phyloP scores from a whole-genome alignment of 768 basidiomycete genomes.

The Psilocybe sp. region DNA sequence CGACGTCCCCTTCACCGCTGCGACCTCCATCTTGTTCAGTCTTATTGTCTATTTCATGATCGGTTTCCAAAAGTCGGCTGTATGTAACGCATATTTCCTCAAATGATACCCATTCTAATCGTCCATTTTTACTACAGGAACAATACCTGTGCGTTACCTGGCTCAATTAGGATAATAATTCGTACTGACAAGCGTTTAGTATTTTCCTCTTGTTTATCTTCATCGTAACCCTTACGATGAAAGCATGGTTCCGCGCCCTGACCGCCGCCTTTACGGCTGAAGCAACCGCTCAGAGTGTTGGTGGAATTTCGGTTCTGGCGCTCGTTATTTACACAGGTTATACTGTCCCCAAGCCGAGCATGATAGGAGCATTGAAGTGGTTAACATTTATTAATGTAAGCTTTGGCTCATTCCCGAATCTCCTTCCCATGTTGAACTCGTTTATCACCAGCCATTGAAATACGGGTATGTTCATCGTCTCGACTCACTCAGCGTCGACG shows the following conservation, averaged over 20 bases:
- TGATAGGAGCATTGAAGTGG: conserved; percentile 70
- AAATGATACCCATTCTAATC: no score
- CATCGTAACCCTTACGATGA: conserved; percentile 61
- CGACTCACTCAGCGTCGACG: no score
- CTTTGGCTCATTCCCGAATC: conserved; percentile 1
- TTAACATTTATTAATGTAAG: conserved; percentile 43
- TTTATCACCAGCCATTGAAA: conserved; percentile 22
- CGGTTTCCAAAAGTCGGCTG: conserved; percentile 48
- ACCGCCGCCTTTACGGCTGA: conserved; percentile 60
- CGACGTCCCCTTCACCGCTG: conserved; percentile 53
- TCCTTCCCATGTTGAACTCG: neutral
- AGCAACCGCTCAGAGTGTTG: conserved; percentile 60
- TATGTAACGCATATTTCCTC: no score
- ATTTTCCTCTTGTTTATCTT: conserved; percentile 58
- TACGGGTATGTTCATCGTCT: conserved; percentile 6
- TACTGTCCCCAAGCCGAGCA: conserved; percentile 54
- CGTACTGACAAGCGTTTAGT: conserved; percentile 39
- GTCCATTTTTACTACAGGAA: no score
- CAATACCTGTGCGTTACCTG: conserved; percentile 38
- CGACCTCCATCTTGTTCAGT: conserved; percentile 39
- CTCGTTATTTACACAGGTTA: conserved; percentile 31
- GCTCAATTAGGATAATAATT: neutral
- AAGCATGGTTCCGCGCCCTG: conserved; percentile 71
- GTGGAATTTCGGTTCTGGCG: conserved; percentile 36
- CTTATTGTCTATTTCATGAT: conserved; percentile 63